phyloP scores from a whole-genome alignment of 306 rosid genomes.

The Abrus precatorius region DNA sequence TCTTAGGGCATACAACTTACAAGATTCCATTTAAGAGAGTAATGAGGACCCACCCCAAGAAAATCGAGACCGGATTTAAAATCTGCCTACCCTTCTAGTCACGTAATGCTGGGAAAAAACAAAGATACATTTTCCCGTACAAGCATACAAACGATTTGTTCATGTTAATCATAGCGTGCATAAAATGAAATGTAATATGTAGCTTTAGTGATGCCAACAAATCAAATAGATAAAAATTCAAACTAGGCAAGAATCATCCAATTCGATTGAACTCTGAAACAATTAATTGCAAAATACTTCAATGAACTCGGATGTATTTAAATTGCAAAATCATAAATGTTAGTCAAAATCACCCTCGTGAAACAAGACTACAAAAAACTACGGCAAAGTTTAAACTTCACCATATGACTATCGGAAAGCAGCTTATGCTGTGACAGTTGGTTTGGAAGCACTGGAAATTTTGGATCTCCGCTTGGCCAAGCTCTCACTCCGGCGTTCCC shows the following conservation, averaged over 20 bases:
- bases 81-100: no score
- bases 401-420: constrained; percentile 20
- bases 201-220: background rate
- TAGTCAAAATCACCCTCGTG: background rate
- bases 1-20: no score
- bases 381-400: constrained; percentile 24
- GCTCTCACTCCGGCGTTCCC: constrained; percentile 44
- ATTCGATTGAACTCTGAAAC: constrained; percentile 22
- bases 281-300: constrained; percentile 16
- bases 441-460: constrained; percentile 51
- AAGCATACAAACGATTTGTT: background rate
- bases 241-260: constrained; percentile 19
- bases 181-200: background rate
- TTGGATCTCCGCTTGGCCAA: constrained; percentile 55
- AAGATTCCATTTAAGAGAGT: no score
- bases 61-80: no score
- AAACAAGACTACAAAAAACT: constrained; percentile 40
- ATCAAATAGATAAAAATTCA: constrained; percentile 26
- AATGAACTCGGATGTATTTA: constrained; percentile 32
- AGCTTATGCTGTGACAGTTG: constrained; percentile 42
- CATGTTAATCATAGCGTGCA: background rate
- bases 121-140: background rate
- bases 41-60: no score
- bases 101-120: background rate
- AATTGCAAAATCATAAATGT: constrained; percentile 29